These are phyloP conservation scores for Podaxis sp. DNA, from an alignment of 768 basidiomycete genomes.

Conservation along the genomic window DNA sequence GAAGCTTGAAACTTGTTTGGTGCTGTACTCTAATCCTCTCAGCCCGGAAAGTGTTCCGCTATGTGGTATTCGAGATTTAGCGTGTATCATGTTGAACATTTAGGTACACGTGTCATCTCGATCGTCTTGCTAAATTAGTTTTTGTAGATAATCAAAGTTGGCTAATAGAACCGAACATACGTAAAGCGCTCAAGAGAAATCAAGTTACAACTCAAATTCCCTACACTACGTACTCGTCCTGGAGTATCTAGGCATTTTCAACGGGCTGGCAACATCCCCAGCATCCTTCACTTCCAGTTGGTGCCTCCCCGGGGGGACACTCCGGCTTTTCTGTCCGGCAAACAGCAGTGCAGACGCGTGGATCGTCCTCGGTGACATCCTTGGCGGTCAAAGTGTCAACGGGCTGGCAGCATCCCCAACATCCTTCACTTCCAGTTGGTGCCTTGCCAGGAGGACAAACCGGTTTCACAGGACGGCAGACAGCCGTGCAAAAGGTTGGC, in stretches of 20 bases:
- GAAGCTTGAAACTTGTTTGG: too few species aligned
- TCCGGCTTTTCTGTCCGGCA: background rate
- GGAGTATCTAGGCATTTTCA: background rate
- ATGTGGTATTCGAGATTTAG: too few species aligned
- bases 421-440: background rate
- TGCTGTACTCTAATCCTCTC: too few species aligned
- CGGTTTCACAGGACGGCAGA: background rate
- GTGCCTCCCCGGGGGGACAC: background rate
- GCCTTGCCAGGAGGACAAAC: background rate
- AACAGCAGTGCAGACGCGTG: background rate
- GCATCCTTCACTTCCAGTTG: constrained; percentile 3
- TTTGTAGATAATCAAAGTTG: too few species aligned
- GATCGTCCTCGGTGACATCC: background rate
- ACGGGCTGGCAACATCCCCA: constrained; percentile 4
- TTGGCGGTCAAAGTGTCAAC: background rate
- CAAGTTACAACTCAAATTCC: background rate
- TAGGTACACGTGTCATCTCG: too few species aligned
- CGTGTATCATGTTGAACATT: too few species aligned
- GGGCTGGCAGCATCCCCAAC: background rate
- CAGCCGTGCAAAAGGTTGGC: background rate
- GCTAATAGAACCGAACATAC: background rate
- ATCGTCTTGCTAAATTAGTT: too few species aligned
- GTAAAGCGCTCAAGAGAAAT: too few species aligned
- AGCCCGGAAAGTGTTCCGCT: too few species aligned
- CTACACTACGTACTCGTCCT: background rate